Percentiles rank a stretch among this genome's conserved stretches.
phyloP scores from a whole-genome alignment of 2,329 filamentous ascomycete genomes.

The Aspergillus eucalypticola region DNA sequence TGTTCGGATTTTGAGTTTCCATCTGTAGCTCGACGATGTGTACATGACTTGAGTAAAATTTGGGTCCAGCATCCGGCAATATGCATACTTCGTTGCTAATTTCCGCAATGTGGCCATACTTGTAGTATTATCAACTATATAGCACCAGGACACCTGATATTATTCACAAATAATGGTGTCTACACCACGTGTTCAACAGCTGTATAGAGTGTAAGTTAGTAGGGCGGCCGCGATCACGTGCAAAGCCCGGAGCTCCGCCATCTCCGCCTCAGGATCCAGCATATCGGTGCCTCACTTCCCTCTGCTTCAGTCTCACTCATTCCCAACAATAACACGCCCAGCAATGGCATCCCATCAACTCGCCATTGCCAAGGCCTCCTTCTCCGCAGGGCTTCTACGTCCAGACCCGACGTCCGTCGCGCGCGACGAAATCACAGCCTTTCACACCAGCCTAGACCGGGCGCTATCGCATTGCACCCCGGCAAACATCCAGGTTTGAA shows the following conservation, averaged over 20 bases:
- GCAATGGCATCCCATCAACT: conserved; percentile 68
- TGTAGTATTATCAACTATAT: no score
- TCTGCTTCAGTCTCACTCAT: neutral
- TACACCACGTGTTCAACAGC: neutral
- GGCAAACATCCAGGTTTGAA: conserved; percentile 84
- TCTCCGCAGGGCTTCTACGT: conserved; percentile 71
- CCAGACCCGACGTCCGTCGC: conserved; percentile 70
- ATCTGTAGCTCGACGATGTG: no score
- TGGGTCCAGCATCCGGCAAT: no score
- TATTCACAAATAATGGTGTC: no score
- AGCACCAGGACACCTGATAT: no score
- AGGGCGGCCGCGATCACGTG: conserved; percentile 8
- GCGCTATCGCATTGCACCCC: conserved; percentile 71
- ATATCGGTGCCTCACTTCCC: neutral
- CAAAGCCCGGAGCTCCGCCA: neutral
- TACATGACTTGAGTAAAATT: no score
- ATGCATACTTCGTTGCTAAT: no score
- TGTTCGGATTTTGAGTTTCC: no score
- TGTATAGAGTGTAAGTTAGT: neutral
- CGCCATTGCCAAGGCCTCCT: conserved; percentile 76
- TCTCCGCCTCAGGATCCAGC: neutral
- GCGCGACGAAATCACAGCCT: conserved; percentile 68
- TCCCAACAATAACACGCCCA: neutral
- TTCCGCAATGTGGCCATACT: no score
- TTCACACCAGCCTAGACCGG: conserved; percentile 66